phyloP scores from a whole-genome alignment of 1,284 basidiomycete species.

The Coniophora puteana region DNA sequence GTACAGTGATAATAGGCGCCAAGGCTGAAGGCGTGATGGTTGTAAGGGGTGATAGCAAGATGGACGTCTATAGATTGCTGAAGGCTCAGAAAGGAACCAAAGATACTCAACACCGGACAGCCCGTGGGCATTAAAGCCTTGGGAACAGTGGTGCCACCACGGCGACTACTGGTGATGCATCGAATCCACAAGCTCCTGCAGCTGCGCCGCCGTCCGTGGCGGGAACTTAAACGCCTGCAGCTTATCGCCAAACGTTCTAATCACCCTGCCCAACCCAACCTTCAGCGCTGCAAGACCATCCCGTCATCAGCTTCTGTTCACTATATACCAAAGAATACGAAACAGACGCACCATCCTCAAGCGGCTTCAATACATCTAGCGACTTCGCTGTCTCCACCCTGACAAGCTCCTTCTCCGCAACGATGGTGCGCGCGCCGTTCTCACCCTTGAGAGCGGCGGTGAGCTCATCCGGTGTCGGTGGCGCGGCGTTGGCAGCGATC shows the following conservation, averaged over 20 bases:
- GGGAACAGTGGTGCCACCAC: no score
- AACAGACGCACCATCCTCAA: slow-evolving; percentile 54
- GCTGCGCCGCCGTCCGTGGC: slow-evolving; percentile 53
- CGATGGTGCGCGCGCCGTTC: slow-evolving; percentile 24
- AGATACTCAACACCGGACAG: no score
- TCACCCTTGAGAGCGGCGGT: no score
- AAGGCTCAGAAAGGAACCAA: no score
- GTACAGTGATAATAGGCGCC: no score
- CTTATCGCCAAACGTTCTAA: slow-evolving; percentile 72
- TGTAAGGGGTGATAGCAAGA: no score
- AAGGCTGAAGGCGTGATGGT: no score
- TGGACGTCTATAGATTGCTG: no score
- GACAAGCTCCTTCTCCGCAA: slow-evolving; percentile 29
- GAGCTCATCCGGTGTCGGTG: slow-evolving; percentile 34
- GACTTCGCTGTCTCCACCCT: slow-evolving; percentile 45
- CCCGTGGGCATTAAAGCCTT: no score
- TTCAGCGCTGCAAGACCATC: slow-evolving; percentile 51
- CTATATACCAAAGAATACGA: background rate
- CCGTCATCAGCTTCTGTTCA: slow-evolving; percentile 8
- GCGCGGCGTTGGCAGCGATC: slow-evolving; percentile 33
- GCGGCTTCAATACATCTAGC: slow-evolving; percentile 48
- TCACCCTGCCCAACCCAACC: slow-evolving; percentile 62
- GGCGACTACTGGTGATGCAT: no score
- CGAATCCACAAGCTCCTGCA: slow-evolving; percentile 73
- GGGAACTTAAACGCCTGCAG: slow-evolving; percentile 77